Evolutionary conservation across 192 early-diverging fungal genomes (phyloP), one percentile per base, ranked within the genome.

Genomic region (Coemansia sp.): DNA sequence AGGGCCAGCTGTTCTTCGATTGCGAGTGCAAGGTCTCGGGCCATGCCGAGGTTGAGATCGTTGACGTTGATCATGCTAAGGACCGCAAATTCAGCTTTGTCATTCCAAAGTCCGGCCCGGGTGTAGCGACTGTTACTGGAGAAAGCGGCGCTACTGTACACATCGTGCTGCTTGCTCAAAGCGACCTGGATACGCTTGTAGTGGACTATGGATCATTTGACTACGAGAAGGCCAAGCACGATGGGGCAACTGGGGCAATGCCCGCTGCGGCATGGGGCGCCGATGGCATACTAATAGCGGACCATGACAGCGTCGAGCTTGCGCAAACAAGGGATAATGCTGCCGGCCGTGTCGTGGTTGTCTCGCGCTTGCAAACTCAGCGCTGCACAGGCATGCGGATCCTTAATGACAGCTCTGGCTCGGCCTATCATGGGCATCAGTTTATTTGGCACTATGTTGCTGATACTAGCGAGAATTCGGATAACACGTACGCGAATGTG

Each of bases 71-170:
- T 38, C 78, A 81, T 50, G 78, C 78, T 23, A 65, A 51, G 39
- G 73, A 33, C 48, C 66, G 51, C 36, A 71, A 66, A 36, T 81
- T 81, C 48, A 81, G 73, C 73, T 81, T 81, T 72, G 72, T 81
- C 18, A 63, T 75, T 14, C 78, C 73, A 31, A 75, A 64, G 42
- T 62, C 73, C 2, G 78, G 78, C 9, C 24, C 59, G 3, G 78
- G 78, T 5, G 39, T 81, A 11, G 51, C 45, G 16, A 56, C 39
- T 3, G 50, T 74, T 23, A 33, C 60, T 9, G 35, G 61, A 42
- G n/a, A n/a, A 13, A 42, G 39, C 36, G 63, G 66, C 1, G 40
- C 42, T 21, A 66, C 73, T 5, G 73, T 72, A 14, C 45, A 62
- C 13, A 20, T 81, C 9, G 66, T 68, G 45, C 31, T 81, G n/a